phyloP scores from a whole-genome alignment of 2,329 filamentous ascomycete genomes.

The Epicoccum nigrum region DNA sequence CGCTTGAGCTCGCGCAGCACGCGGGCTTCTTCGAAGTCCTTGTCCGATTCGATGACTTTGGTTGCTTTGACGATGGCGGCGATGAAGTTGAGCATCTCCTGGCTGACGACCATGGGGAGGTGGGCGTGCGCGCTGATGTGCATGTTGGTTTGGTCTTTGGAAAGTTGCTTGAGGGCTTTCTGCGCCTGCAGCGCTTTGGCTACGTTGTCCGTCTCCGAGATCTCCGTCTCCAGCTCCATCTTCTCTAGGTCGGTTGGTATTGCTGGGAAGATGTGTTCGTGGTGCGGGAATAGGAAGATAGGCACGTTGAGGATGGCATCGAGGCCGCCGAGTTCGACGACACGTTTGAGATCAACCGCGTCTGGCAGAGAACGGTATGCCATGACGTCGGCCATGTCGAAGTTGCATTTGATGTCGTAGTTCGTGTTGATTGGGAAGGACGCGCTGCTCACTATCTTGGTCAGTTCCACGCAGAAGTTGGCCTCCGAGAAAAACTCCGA shows the following conservation, averaged over 20 bases:
- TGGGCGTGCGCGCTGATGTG: slow-evolving; percentile 56
- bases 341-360: slow-evolving; percentile 53
- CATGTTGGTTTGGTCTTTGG: slow-evolving; percentile 58
- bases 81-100: slow-evolving; percentile 60
- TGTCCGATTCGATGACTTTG: slow-evolving; percentile 62
- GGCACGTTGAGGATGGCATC: slow-evolving; percentile 58
- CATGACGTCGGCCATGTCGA: slow-evolving; percentile 57
- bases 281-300: slow-evolving; percentile 59
- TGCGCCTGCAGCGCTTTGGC: slow-evolving; percentile 52
- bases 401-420: slow-evolving; percentile 56
- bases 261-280: slow-evolving; percentile 59
- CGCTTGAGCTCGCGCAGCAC: slow-evolving; percentile 36
- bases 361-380: slow-evolving; percentile 56
- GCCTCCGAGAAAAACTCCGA: slow-evolving; percentile 59
- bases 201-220: slow-evolving; percentile 52
- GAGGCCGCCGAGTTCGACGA: slow-evolving; percentile 58
- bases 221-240: slow-evolving; percentile 44
- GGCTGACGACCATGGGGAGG: slow-evolving; percentile 58
- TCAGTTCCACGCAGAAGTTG: slow-evolving; percentile 59
- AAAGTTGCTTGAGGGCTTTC: slow-evolving; percentile 48
- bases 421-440: slow-evolving; percentile 57
- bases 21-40: slow-evolving; percentile 49
- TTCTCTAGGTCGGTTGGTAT: slow-evolving; percentile 45
- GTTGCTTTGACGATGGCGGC: slow-evolving; percentile 62
- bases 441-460: slow-evolving; percentile 53